phyloP scores from a whole-genome alignment of 2,329 filamentous ascomycete species.

The Verticillium isaacii region DNA sequence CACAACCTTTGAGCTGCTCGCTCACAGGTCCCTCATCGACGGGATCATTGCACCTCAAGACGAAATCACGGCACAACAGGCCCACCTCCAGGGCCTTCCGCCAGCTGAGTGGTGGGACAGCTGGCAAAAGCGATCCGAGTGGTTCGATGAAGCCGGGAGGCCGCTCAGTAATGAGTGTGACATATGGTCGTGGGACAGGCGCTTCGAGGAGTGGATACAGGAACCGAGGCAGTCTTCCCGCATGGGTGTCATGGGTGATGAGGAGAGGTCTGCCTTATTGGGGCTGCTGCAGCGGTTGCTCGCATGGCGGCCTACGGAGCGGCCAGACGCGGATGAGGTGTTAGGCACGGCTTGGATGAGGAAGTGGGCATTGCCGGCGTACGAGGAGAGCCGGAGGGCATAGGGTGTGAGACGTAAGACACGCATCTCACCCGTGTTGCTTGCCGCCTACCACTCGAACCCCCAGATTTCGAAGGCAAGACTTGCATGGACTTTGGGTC shows the following conservation, averaged over 20 bases:
- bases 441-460: no score
- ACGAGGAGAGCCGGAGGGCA: constrained; percentile 2
- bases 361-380: constrained; percentile 13
- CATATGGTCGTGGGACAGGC: constrained; percentile 12
- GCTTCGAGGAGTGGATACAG: constrained; percentile 15
- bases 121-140: constrained; percentile 16
- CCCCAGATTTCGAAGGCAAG: no score
- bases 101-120: constrained; percentile 22
- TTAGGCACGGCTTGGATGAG: constrained; percentile 9
- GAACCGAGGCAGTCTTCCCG: constrained; percentile 5
- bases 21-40: constrained; percentile 21
- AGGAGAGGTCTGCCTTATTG: constrained; percentile 11
- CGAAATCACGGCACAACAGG: constrained; percentile 22
- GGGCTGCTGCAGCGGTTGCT: constrained; percentile 17
- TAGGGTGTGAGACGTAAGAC: no score
- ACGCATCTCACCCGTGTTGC: no score
- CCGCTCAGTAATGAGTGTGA: constrained; percentile 8
- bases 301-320: constrained; percentile 11
- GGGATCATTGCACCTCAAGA: constrained; percentile 19
- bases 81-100: constrained; percentile 22
- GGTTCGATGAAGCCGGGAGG: constrained; percentile 8
- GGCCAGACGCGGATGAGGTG: constrained; percentile 9
- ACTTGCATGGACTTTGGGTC: no score
- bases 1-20: constrained; percentile 22
- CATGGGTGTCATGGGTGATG: constrained; percentile 8